These are phyloP conservation scores for Didymella pinodella DNA, from an alignment of 2,329 filamentous ascomycete genomes.

Conservation along the genomic window DNA sequence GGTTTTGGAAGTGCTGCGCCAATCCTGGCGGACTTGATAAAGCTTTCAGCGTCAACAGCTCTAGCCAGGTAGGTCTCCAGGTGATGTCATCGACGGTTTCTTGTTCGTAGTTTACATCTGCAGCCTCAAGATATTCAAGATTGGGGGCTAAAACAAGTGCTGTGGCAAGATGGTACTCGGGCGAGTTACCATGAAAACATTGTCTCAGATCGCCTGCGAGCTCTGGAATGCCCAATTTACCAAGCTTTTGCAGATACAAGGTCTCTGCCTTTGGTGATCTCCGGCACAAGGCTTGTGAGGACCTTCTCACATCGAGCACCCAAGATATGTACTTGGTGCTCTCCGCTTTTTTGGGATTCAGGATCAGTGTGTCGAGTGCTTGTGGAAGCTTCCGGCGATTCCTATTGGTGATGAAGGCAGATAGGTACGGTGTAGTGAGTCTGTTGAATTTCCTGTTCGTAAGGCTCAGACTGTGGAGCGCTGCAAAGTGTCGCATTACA, in stretches of 20 bases:
- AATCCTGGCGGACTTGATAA: background rate
- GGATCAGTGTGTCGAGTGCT: background rate
- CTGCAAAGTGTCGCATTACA: background rate
- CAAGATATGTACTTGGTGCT: background rate
- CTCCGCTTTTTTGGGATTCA: background rate
- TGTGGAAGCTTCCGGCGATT: background rate
- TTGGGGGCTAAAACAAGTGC: slow-evolving; percentile 13
- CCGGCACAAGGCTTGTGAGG: background rate
- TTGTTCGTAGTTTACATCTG: slow-evolving; percentile 12
- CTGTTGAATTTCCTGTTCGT: slow-evolving; percentile 12
- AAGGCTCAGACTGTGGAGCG: slow-evolving; percentile 13
- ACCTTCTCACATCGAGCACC: background rate
- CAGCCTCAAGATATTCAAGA: slow-evolving; percentile 6
- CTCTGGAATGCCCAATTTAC: slow-evolving; percentile 9
- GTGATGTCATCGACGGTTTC: background rate
- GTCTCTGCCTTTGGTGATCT: background rate
- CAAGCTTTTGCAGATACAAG: slow-evolving; percentile 10
- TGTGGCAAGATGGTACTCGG: slow-evolving; percentile 6
- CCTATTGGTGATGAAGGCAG: slow-evolving; percentile 1
- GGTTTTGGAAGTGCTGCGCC: background rate
- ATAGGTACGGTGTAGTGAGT: slow-evolving; percentile 7
- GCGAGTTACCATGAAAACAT: background rate
- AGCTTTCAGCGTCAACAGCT: background rate
- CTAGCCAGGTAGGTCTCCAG: background rate
- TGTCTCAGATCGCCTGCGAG: background rate